Percentiles rank a stretch among this genome's conserved stretches.
phyloP scores from a whole-genome alignment of 2,329 filamentous ascomycete species.

The Triangularia verruculosa region DNA sequence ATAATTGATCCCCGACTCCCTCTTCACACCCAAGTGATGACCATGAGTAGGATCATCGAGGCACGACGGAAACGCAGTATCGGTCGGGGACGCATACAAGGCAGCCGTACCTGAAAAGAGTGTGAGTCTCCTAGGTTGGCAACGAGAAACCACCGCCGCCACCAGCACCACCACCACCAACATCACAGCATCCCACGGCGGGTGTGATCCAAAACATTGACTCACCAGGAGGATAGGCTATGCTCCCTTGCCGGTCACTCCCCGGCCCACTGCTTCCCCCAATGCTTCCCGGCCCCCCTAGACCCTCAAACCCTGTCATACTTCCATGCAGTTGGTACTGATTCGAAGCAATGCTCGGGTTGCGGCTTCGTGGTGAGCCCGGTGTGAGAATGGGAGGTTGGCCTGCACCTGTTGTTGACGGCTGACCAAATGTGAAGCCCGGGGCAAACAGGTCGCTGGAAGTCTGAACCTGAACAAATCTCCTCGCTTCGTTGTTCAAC shows the following conservation, averaged over 20 bases:
- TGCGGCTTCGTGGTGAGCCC: constrained; percentile 21
- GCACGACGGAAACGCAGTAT: constrained; percentile 16
- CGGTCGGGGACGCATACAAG: constrained; percentile 24
- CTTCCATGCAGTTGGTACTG: constrained; percentile 17
- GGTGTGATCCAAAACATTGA: not conserved
- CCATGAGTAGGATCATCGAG: not conserved
- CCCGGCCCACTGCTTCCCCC: constrained; percentile 1
- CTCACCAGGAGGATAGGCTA: constrained; percentile 28
- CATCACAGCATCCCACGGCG: not conserved
- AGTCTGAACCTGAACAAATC: constrained; percentile 43
- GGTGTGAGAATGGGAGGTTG: not conserved
- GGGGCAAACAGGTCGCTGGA: constrained; percentile 22
- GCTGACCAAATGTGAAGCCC: constrained; percentile 14
- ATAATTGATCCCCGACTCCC: constrained; percentile 32
- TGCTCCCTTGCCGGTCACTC: constrained; percentile 21
- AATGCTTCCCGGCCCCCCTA: constrained; percentile 2
- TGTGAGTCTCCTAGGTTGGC: constrained; percentile 9
- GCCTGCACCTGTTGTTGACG: not conserved
- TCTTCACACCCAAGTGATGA: constrained; percentile 22
- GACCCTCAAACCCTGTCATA: constrained; percentile 15
- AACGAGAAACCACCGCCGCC: not conserved
- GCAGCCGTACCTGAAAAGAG: constrained; percentile 14
- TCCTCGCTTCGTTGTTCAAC: constrained; percentile 51
- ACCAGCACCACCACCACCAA: not conserved
- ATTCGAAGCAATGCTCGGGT: constrained; percentile 23